Evolutionary conservation across 1,284 basidiomycete species (phyloP), one percentile per base, ranked within the genome.

Genomic region (Fomes fomentarius): DNA sequence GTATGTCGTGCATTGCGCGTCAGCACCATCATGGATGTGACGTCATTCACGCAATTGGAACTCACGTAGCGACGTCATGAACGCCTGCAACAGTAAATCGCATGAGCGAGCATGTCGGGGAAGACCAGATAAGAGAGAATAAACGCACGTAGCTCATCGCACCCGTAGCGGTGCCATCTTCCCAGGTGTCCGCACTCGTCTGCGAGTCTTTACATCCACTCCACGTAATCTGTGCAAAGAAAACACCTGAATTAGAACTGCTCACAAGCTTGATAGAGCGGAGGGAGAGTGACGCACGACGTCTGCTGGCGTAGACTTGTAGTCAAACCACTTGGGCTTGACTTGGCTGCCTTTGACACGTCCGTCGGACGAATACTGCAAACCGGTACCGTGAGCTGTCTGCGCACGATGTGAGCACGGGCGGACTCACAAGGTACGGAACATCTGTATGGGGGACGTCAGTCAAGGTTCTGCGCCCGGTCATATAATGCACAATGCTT

Each of bases 201-300:
- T 97, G 94, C 15, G 85, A 83, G 69, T 98, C 95, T 67, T 94
- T 94, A 74, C 95, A 97, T 5, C 94, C 96, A 64, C 89, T 91
- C 84, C 87, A 95, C 12, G 84, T 85, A 31, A 92, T 88, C 79
- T 82, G 9, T 43, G 21, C 8, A 4, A 28, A 34, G 46, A 28
- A 11, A 19, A 47, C 14, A 30, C 26, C n/a, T n/a, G n/a, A n/a
- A n/a, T n/a, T n/a, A n/a, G n/a, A n/a, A n/a, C n/a, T n/a, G n/a
- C n/a, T n/a, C n/a, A n/a, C n/a, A n/a, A 33, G 31, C 51, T 54
- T 9, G 26, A 34, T 35, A 55, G 22, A 45, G 24, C 19, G 47
- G 11, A 22, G 4, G 38, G 2, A 12, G 9, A 12, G 2, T 1
- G 11, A 40, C 51, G 17, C 7, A 76, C 83, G 21, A 85, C 85